phyloP scores from a whole-genome alignment of 768 basidiomycete genomes.

The Hygrophorus russula region DNA sequence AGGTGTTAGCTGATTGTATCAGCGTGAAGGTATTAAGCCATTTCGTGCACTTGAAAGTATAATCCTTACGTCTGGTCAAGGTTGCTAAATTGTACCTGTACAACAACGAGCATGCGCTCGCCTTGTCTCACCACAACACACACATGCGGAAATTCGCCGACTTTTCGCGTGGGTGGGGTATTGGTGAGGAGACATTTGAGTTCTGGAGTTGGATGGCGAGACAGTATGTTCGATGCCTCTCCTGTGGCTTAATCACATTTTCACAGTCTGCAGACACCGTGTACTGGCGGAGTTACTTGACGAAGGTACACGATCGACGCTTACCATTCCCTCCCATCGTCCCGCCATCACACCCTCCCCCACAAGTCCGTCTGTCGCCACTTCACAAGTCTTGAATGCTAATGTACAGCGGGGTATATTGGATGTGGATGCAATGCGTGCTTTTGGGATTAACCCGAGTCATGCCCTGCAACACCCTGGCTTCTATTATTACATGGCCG shows the following conservation, averaged over 20 bases:
- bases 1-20: constrained; percentile 90
- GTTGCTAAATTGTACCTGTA: constrained; percentile 88
- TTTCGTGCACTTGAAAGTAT: neutral
- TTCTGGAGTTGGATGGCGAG: constrained; percentile 96
- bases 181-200: constrained; percentile 93
- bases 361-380: constrained; percentile 4
- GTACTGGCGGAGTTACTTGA: constrained; percentile 87
- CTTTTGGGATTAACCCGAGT: constrained; percentile 66
- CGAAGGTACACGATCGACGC: constrained; percentile 54
- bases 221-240: constrained; percentile 45
- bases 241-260: neutral
- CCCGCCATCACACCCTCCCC: constrained; percentile 25
- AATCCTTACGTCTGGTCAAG: constrained; percentile 24
- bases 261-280: constrained; percentile 50
- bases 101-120: constrained; percentile 73
- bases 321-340: constrained; percentile 49
- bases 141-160: constrained; percentile 83
- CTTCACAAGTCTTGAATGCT: constrained; percentile 7
- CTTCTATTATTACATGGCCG: constrained; percentile 87
- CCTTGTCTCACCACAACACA: constrained; percentile 71
- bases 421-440: constrained; percentile 49
- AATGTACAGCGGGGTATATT: constrained; percentile 11
- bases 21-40: constrained; percentile 61
- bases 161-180: constrained; percentile 86
- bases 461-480: constrained; percentile 85